phyloP scores from a whole-genome alignment of 2,329 filamentous ascomycete genomes.

The Colletotrichum shisoi region DNA sequence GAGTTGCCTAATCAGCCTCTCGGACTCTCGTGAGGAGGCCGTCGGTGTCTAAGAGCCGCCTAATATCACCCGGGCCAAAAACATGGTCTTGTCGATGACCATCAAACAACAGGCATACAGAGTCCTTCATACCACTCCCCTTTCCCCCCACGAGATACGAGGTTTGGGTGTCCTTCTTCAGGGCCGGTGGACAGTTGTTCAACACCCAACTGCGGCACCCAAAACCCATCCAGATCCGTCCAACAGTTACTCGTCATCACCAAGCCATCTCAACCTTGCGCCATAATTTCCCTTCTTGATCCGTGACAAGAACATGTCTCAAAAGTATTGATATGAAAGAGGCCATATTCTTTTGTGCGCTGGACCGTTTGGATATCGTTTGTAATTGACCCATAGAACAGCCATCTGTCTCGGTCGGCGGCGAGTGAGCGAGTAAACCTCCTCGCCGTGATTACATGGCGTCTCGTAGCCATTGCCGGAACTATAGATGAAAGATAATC shows the following conservation, averaged over 20 bases:
- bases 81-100: neutral
- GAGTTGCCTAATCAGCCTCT: neutral
- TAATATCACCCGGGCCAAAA: neutral
- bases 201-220: neutral
- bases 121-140: neutral
- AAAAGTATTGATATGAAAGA: neutral
- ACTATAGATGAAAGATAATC: slow-evolving; percentile 18
- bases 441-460: neutral
- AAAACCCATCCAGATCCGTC: neutral
- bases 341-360: neutral
- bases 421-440: neutral
- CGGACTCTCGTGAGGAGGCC: neutral
- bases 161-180: too few species aligned
- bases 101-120: neutral
- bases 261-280: neutral
- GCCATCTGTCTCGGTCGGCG: neutral
- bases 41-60: neutral
- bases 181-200: neutral
- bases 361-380: neutral
- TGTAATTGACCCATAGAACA: neutral
- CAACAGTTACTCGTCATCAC: neutral
- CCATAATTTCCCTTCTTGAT: neutral
- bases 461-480: neutral
- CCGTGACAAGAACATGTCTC: neutral
- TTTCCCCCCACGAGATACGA: neutral